Base-by-base conservation (phyloP, 1,284 basidiomycete species). In the Bondarzewia mesenterica region DNA sequence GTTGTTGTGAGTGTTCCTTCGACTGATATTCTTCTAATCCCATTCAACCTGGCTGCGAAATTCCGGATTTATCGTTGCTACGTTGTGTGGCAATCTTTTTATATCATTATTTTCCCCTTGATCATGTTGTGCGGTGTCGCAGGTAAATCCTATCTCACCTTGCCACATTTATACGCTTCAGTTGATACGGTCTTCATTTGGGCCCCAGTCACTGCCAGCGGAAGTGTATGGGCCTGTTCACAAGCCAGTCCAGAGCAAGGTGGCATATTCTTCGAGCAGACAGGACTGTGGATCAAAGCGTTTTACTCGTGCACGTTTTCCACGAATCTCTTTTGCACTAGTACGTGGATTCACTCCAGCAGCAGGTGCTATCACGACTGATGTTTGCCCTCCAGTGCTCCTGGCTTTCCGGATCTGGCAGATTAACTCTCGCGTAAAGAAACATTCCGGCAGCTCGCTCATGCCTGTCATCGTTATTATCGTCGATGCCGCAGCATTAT, bases 401-500 rank as follows among this genome's bases (percentile, higher is more conserved):
- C 57, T 64, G 2, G 60, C 59, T 1, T 56, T 54, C 45, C 52
- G 57, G 8, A 62, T 64, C 26, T 64, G 60, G 61, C 52, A 44
- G 12, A 55, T 60, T 25, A 57, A 59, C 8, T 49, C 53, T 12
- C 47, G 50, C 22, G 57, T 55, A 5, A 51, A 50, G 35, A 50
- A 52, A 18, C 43, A 49, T 3, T 36, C 46, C 7, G 54, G 52
- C 47, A 44, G 56, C 8, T 15, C 48, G 12, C 56, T 65, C 27
- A 55, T 53, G 22, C 61, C 61, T 2, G 52, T 67, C 7, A 42
- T 66, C 4, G 57, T 58, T 25, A 60, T 64, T 21, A 55, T 66
- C 25, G 54, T 68, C 47, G 67, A 68, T 55, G 60, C 64, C 16
- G 66, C 60, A 3, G 53, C 57, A 2, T 52, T 68, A 10, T 66